phyloP scores from a whole-genome alignment of 208 protist genomes.

The Trypanosoma boissoni region DNA sequence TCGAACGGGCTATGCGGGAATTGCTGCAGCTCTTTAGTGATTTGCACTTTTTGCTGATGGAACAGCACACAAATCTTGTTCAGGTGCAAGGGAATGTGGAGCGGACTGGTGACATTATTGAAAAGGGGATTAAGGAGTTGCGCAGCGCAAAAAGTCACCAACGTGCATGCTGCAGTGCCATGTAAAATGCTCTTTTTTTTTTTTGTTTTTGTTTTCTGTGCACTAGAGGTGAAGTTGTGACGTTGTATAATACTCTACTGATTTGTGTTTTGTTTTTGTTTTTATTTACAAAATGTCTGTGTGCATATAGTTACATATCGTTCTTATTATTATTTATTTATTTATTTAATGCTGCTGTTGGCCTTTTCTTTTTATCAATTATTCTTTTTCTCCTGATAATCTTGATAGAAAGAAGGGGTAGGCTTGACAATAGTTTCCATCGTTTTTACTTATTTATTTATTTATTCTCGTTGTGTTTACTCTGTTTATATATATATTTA shows the following conservation, averaged over 20 bases:
- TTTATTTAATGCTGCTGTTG: too few relatives aligned
- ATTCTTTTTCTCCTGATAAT: slow-evolving; percentile 5
- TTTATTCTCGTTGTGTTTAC: neutral
- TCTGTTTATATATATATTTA: too few relatives aligned
- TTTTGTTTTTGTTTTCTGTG: slow-evolving; percentile 6
- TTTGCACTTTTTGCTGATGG: slow-evolving; percentile 15
- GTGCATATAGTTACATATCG: too few relatives aligned
- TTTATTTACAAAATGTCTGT: neutral
- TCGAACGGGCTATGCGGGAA: slow-evolving; percentile 23
- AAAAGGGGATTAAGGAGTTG: slow-evolving; percentile 22
- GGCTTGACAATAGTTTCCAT: too few relatives aligned
- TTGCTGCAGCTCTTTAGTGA: slow-evolving; percentile 20
- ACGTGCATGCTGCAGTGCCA: slow-evolving; percentile 8
- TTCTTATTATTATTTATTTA: too few relatives aligned
- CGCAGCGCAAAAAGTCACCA: slow-evolving; percentile 9
- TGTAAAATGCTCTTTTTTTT: slow-evolving; percentile 2
- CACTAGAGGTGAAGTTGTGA: too few relatives aligned
- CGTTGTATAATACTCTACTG: too few relatives aligned
- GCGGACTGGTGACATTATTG: slow-evolving; percentile 35
- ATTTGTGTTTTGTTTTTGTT: too few relatives aligned
- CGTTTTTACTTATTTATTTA: slow-evolving; percentile 2
- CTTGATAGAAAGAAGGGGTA: too few relatives aligned
- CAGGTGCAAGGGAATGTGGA: slow-evolving; percentile 28
- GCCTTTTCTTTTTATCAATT: neutral
- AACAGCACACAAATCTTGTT: slow-evolving; percentile 11